These are phyloP conservation scores for Cetraspora pellucida DNA, from an alignment of 192 early-diverging fungal genomes.

Conservation along the genomic window DNA sequence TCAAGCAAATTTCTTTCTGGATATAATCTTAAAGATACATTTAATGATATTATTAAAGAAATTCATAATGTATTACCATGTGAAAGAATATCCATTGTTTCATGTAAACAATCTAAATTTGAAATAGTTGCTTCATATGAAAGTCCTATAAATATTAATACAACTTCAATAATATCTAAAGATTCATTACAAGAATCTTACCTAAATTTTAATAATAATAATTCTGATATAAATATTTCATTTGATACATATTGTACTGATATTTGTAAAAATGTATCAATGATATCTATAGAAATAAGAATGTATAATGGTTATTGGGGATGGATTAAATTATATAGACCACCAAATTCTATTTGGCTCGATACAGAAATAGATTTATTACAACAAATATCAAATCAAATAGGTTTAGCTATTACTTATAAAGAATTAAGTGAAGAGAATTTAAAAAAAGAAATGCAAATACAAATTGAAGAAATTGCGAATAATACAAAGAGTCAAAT, in stretches of 20 bases:
- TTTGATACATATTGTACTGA: neutral
- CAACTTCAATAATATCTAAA: too few relatives aligned
- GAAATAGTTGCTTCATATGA: neutral
- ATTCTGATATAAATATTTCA: neutral
- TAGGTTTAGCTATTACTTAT: constrained; percentile 47
- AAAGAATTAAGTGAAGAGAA: constrained; percentile 42
- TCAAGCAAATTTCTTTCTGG: constrained; percentile 42
- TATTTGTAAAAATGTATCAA: constrained; percentile 36
- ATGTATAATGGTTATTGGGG: constrained; percentile 44
- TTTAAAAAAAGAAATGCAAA: constrained; percentile 44
- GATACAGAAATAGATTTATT: constrained; percentile 45
- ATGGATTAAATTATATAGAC: constrained; percentile 38
- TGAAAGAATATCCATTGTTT: constrained; percentile 40
- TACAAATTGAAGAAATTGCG: constrained; percentile 44
- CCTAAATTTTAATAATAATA: too few relatives aligned
- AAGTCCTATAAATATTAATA: neutral
- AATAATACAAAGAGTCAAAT: constrained; percentile 49
- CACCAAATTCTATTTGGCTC: constrained; percentile 37
- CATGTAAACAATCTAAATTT: constrained; percentile 16
- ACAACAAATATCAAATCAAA: constrained; percentile 48
- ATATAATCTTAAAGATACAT: constrained; percentile 36
- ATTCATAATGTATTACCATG: constrained; percentile 43
- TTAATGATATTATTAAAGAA: constrained; percentile 39
- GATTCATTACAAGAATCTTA: neutral
- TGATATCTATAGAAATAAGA: constrained; percentile 37